Conservation (phyloP, 73 alveolate species). For the Paramecium bursaria region DNA sequence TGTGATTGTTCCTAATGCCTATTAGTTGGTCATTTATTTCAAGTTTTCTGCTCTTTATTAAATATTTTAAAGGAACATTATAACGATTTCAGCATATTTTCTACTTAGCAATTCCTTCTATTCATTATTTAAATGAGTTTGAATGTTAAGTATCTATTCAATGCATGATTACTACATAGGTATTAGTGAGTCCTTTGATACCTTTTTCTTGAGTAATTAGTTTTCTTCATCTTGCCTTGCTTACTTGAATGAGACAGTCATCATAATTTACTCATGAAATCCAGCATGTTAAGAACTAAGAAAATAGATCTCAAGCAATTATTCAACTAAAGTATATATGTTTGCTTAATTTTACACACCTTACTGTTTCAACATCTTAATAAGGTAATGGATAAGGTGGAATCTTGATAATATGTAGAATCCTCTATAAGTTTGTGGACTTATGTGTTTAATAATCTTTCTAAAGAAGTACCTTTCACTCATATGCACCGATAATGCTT, state of each 20-base stretch:
- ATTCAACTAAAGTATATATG: neutral
- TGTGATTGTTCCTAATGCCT: neutral
- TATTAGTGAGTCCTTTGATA: conserved; percentile 17
- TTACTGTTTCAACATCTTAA: conserved; percentile 18
- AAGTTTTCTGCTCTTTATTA: neutral
- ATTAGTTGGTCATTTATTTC: neutral
- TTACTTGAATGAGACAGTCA: conserved; percentile 52
- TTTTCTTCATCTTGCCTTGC: conserved; percentile 24
- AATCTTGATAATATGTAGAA: conserved; percentile 33
- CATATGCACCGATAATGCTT: conserved; percentile 50
- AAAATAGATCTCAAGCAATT: conserved; percentile 38
- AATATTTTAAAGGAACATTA: neutral
- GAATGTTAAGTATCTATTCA: neutral
- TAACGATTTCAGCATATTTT: conserved; percentile 30
- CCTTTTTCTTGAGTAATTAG: neutral
- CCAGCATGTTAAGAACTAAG: conserved; percentile 54
- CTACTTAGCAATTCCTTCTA: neutral
- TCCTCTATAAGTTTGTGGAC: conserved; percentile 55
- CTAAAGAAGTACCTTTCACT: conserved; percentile 57
- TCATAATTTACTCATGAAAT: conserved; percentile 53
- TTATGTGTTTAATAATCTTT: conserved; percentile 47
- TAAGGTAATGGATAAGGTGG: conserved; percentile 45
- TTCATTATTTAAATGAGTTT: neutral
- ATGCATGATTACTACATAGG: conserved; percentile 47
- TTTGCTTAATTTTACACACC: conserved; percentile 11